Evolutionary conservation across 2,329 filamentous ascomycete genomes (phyloP).

Genomic region (Neofusicoccum sp.): DNA sequence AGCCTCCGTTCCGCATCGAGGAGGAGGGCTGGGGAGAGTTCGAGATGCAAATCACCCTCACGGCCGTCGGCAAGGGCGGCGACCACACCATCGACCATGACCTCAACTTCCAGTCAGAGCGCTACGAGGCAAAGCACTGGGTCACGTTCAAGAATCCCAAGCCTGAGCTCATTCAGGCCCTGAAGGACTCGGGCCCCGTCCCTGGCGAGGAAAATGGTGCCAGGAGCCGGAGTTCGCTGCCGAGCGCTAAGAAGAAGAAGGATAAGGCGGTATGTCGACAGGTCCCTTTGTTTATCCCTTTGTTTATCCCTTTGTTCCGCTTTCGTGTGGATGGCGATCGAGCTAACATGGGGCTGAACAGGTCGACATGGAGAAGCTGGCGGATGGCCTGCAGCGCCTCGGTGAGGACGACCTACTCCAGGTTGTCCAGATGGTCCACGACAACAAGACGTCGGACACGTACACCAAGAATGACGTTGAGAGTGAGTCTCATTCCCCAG

Average conservation of each 20-base stretch:
- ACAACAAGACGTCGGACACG: conserved; percentile 91
- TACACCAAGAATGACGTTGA: conserved; percentile 98
- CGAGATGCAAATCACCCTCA: conserved; percentile 85
- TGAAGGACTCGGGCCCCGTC: conserved; percentile 83
- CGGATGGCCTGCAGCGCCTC: conserved; percentile 85
- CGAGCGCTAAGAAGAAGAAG: conserved; percentile 75
- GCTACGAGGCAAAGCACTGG: conserved; percentile 80
- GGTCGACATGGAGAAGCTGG: conserved; percentile 95
- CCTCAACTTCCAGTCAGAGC: conserved; percentile 81
- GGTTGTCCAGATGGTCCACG: conserved; percentile 97
- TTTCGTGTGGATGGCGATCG: background rate
- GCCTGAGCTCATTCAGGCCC: conserved; percentile 73
- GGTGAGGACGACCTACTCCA: conserved; percentile 91
- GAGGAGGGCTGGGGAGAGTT: conserved; percentile 99
- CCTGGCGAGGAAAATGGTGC: conserved; percentile 57
- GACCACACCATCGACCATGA: conserved; percentile 84
- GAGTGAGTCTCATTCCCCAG: conserved; percentile 62
- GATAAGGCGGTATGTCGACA: conserved; percentile 57
- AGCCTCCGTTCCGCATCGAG: conserved; percentile 82
- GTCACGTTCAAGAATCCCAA: conserved; percentile 93
- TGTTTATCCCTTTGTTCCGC: background rate
- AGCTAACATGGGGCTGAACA: conserved; percentile 28
- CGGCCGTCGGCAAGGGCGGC: conserved; percentile 80
- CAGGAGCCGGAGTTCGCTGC: conserved; percentile 65
- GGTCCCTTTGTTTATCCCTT: background rate